These are phyloP conservation scores for Pythium angustatum DNA, from an alignment of 352 stramenopile genomes.

Conservation along the genomic window DNA sequence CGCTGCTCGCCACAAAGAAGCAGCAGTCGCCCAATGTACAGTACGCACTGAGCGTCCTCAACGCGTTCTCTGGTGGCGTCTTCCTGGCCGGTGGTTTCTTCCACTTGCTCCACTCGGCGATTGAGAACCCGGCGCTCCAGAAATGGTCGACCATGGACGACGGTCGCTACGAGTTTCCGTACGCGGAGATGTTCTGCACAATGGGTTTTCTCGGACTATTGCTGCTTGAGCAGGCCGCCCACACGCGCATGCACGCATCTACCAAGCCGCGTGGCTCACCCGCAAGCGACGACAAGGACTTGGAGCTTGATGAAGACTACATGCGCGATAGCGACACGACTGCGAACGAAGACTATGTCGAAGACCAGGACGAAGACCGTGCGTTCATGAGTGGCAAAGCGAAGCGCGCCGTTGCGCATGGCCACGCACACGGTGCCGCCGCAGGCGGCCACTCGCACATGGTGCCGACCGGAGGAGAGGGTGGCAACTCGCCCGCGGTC, in stretches of 20 bases:
- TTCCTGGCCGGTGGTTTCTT: conserved; percentile 81
- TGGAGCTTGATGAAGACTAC: conserved; percentile 38
- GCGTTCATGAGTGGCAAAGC: conserved; percentile 22
- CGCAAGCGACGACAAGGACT: conserved; percentile 30
- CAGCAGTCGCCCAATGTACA: conserved; percentile 37
- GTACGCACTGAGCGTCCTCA: conserved; percentile 50
- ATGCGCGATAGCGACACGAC: conserved; percentile 38
- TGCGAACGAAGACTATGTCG: conserved; percentile 38
- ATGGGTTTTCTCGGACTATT: conserved; percentile 68
- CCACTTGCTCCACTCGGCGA: conserved; percentile 67
- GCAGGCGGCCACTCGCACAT: conserved; percentile 36
- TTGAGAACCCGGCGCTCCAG: conserved; percentile 67
- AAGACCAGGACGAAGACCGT: conserved; percentile 42
- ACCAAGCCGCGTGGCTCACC: conserved; percentile 47
- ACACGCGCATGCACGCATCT: conserved; percentile 42
- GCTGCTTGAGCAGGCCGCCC: conserved; percentile 66
- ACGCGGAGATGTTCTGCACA: conserved; percentile 80
- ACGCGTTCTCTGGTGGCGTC: conserved; percentile 71
- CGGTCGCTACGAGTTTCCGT: conserved; percentile 67
- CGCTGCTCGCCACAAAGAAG: conserved; percentile 41
- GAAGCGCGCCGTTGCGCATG: conserved; percentile 19
- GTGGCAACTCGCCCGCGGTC: conserved; percentile 47
- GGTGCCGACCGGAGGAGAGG: conserved; percentile 20
- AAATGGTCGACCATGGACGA: conserved; percentile 69
- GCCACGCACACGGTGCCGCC: conserved; percentile 10